Evolutionary conservation across 2,329 filamentous ascomycete species (phyloP).

Genomic region (Trichoderma arundinaceum): DNA sequence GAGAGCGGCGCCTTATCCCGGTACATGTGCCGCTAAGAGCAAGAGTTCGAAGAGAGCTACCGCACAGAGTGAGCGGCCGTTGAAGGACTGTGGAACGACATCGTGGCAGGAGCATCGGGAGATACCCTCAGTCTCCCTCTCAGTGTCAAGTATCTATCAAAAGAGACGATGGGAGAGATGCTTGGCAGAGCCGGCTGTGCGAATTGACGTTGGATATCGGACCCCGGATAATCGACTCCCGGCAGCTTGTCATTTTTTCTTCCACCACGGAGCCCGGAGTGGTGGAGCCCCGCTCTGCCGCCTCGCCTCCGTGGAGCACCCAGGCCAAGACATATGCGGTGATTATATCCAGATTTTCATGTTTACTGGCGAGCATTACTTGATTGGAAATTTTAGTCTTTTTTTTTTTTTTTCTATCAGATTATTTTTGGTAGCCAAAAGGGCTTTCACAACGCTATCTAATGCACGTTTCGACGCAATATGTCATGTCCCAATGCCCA

Average conservation of each 20-base stretch:
- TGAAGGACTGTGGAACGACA: background rate
- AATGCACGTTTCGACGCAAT: slow-evolving; percentile 10
- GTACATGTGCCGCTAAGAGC: background rate
- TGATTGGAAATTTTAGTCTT: background rate
- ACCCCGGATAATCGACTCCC: background rate
- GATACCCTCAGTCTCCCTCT: background rate
- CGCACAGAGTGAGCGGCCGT: background rate
- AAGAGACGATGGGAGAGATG: too few relatives aligned
- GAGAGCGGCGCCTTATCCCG: slow-evolving; percentile 37
- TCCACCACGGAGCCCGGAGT: slow-evolving; percentile 10
- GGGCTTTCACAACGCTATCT: slow-evolving; percentile 9
- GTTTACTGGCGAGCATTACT: background rate
- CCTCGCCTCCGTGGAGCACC: background rate
- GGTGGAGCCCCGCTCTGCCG: slow-evolving; percentile 9
- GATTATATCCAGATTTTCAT: background rate
- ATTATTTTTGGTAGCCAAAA: background rate
- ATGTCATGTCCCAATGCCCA: background rate
- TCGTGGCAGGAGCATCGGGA: slow-evolving; percentile 4
- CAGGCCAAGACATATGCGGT: too few relatives aligned
- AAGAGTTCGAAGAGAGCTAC: background rate
- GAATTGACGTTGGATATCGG: background rate
- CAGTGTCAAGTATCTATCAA: background rate
- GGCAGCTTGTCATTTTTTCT: slow-evolving; percentile 8
- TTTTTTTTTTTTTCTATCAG: background rate
- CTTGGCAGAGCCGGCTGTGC: too few relatives aligned